Base-by-base conservation (phyloP, 2,329 filamentous ascomycete species). In the Monilinia vaccinii-corymbosi region DNA sequence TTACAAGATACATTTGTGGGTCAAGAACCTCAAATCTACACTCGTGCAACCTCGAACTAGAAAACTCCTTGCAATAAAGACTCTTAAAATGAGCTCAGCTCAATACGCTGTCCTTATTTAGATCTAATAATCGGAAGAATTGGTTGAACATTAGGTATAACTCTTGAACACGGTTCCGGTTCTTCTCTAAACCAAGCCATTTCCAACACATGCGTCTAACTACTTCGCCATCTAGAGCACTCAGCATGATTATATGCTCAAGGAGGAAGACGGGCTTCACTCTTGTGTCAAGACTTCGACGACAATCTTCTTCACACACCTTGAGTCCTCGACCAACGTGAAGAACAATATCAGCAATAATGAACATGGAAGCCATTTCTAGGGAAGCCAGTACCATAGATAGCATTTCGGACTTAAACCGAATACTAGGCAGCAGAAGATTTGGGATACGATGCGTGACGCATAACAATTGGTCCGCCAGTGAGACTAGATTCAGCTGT, bases 211-310 rank as follows among this genome's bases (percentile, higher is more conserved):
- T 64, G 56, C 60, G 25, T 57, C 16, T 67, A 96, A 91, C 76
- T 97, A 95, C 76, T 93, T 95, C 70, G 79, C 86, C 60, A 87
- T 89, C 61, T 86, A 91, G 67, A 83, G 88, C 51, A 80, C 89
- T 76, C 78, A 81, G 47, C 83, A 82, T 65, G 83, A 85, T 67
- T 97, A 94, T 76, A 81, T 96, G 52, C 93, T 93, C 38, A 89
- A 89, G 71, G 91, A 97, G 73, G 92, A 97, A 74, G 93, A 97
- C 75, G 87, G 97, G 68, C 81, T 97, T 56, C 89, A 93, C 67
- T 95, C 92, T 60, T 84, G 93, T 74, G 77, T 97, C 75, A 85
- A 92, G 70, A 97, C 92, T 28, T 97, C 6, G 7, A 23, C 3
- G 0, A 32, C 21, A 44, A 14, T 18, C 3, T 6, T n/a, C n/a